Conservation (phyloP, 106 monocot genomes). For the Allium fistulosum region DNA sequence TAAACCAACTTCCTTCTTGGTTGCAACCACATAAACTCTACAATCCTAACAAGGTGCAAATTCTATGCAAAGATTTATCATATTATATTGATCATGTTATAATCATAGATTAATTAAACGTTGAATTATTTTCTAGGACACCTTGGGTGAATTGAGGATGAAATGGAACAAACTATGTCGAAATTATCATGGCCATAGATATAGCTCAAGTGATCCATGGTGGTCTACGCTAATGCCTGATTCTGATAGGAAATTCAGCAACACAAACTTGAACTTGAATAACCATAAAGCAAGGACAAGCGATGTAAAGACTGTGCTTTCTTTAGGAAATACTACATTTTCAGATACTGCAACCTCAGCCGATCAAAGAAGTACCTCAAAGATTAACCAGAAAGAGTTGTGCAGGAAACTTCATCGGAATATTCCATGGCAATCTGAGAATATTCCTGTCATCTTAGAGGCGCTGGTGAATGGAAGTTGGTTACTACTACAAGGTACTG, state of each 20-base stretch:
- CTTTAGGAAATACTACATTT: constrained; percentile 31
- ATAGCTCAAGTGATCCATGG: constrained; percentile 25
- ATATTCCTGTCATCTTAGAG: constrained; percentile 39
- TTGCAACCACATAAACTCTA: constrained; percentile 39
- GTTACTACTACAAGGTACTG: constrained; percentile 53
- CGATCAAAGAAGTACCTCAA: constrained; percentile 4
- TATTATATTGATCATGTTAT: no score
- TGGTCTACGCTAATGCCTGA: neutral
- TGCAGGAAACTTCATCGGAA: constrained; percentile 33
- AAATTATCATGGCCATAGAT: constrained; percentile 33
- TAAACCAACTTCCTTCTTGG: constrained; percentile 53
- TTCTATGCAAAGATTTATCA: no score
- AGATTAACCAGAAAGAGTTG: constrained; percentile 24
- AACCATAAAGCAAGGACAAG: constrained; percentile 6
- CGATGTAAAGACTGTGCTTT: constrained; percentile 34
- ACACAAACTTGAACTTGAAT: neutral
- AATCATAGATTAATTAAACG: neutral
- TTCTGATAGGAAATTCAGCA: neutral
- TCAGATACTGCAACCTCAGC: constrained; percentile 50
- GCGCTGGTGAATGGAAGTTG: constrained; percentile 41
- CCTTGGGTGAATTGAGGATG: constrained; percentile 43
- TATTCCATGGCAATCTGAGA: constrained; percentile 76
- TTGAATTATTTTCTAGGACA: constrained; percentile 22
- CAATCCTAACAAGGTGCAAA: constrained; percentile 38
- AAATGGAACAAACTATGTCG: constrained; percentile 78